A percentile compares a stretch with the other conserved stretches of the same genome.
Evolutionary conservation across 768 basidiomycete genomes (phyloP).

Genomic region (Lactarius quietus): DNA sequence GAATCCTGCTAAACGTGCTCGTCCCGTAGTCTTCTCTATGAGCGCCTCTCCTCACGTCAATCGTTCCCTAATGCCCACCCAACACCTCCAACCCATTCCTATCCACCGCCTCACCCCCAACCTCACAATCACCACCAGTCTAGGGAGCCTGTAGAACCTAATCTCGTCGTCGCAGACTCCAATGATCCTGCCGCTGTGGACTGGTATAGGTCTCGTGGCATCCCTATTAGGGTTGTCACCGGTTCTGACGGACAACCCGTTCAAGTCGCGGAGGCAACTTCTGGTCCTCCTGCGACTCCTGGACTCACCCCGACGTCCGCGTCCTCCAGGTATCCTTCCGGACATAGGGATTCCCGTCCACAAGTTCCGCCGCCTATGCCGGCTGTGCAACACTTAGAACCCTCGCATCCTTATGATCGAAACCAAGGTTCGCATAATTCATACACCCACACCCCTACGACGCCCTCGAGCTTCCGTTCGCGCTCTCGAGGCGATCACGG

Average conservation of each 20-base stretch:
- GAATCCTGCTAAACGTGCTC: conserved; percentile 24
- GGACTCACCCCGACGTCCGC: conserved; percentile 18
- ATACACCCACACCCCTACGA: conserved; percentile 7
- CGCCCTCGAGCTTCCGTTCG: conserved; percentile 16
- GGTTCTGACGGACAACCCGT: conserved; percentile 49
- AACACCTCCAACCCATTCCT: conserved; percentile 29
- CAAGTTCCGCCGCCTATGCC: conserved; percentile 31
- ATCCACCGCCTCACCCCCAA: conserved; percentile 27
- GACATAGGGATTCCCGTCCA: conserved; percentile 30
- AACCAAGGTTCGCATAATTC: conserved; percentile 16
- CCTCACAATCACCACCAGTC: conserved; percentile 13
- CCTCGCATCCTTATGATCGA: conserved; percentile 18
- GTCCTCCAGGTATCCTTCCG: conserved; percentile 28
- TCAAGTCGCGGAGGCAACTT: conserved; percentile 47
- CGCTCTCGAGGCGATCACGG: conserved; percentile 21
- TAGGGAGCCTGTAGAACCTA: conserved; percentile 11
- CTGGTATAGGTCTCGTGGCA: conserved; percentile 50
- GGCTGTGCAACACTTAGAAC: conserved; percentile 24
- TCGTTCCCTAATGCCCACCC: conserved; percentile 29
- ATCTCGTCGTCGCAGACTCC: conserved; percentile 31
- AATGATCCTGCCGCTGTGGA: conserved; percentile 44
- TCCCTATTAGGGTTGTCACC: conserved; percentile 44
- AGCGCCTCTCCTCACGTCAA: conserved; percentile 55
- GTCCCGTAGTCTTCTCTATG: conserved; percentile 68
- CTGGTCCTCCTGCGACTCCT: conserved; percentile 15